Base-by-base conservation (phyloP, 2,329 filamentous ascomycete species). In the Pseudogymnoascus sp. region DNA sequence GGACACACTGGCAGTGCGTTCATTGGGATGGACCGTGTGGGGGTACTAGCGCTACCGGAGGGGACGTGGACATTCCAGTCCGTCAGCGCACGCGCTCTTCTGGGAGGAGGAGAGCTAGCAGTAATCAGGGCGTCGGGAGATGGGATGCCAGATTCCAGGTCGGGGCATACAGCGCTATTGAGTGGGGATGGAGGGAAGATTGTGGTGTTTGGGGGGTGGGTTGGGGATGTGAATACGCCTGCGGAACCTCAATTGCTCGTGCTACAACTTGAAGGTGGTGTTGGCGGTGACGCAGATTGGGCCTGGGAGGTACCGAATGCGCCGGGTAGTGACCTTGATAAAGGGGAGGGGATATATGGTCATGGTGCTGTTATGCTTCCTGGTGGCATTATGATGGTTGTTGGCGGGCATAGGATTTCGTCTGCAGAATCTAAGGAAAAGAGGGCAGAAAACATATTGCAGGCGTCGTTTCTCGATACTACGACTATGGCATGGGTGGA, bases 1-100 rank as follows among this genome's bases (percentile, higher is more conserved):
- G 93, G 93, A 0, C 92, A 97, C 72, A 96, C 92, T 0, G 80
- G 85, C 67, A 75, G 79, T 13, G 92, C 92, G 0, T 97, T 96
- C 71, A 87, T 97, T 76, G 96, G 97, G 73, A 97, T 96, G 88
- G 95, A 90, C 62, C 90, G 91, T 45, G 84, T 93, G 1, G 93
- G 92, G 0, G 78, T 97, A 1, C 96, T 92, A 80, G 92, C 86
- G 61, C 78, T 97, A 5, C 93, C 93, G 0, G 88, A 95, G 69
- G 86, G 92, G 70, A 87, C 83, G 60, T 97, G 93, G 93, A 87
- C 85, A 29, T 97, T 93, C 72, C 78, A 95, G 27, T 79, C 81
- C 1, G 84, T 92, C n/a, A 66, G 65, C 27, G 67, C 74, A 1
- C 82, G 77, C 60, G 82, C 82, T 0, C 25, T 15, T 39, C 18